phyloP scores from a whole-genome alignment of 306 rosid genomes.

The Castanea crenata region DNA sequence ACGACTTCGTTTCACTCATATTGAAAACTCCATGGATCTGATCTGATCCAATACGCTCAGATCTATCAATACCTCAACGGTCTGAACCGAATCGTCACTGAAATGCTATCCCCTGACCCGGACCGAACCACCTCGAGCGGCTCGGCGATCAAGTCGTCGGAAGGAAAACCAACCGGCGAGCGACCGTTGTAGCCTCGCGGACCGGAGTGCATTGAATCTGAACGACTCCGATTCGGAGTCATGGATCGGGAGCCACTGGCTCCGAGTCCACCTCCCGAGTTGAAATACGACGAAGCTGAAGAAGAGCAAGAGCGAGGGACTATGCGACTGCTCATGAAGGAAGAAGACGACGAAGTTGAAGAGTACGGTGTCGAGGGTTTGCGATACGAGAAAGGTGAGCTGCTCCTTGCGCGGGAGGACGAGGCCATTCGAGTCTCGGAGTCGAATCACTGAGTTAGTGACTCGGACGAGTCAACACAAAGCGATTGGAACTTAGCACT shows the following conservation, averaged over 20 bases:
- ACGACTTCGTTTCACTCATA: slow-evolving; percentile 21
- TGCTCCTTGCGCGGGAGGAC: slow-evolving; percentile 87
- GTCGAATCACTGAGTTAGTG: slow-evolving; percentile 45
- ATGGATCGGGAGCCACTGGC: slow-evolving; percentile 65
- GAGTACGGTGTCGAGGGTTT: slow-evolving; percentile 78
- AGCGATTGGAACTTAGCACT: neutral
- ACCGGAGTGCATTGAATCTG: slow-evolving; percentile 59
- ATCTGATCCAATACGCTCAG: slow-evolving; percentile 60
- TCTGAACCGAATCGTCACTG: slow-evolving; percentile 97
- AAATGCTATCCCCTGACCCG: slow-evolving; percentile 84
- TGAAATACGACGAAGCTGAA: slow-evolving; percentile 71
- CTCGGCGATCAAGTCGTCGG: slow-evolving; percentile 70
- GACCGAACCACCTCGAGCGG: slow-evolving; percentile 41
- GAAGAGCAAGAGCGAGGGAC: slow-evolving; percentile 83
- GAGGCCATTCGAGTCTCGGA: slow-evolving; percentile 71
- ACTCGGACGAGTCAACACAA: slow-evolving; percentile 35
- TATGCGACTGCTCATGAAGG: slow-evolving; percentile 61
- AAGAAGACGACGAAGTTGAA: slow-evolving; percentile 74
- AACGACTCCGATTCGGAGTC: slow-evolving; percentile 63
- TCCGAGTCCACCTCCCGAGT: slow-evolving; percentile 49
- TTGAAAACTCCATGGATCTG: slow-evolving; percentile 55
- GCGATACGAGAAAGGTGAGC: slow-evolving; percentile 90
- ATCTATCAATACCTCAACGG: slow-evolving; percentile 93
- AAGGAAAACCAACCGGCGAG: slow-evolving; percentile 68
- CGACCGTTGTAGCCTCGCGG: slow-evolving; percentile 33